These are phyloP conservation scores for Stylosanthes scabra DNA, from an alignment of 331 rosid genomes.

Conservation along the genomic window DNA sequence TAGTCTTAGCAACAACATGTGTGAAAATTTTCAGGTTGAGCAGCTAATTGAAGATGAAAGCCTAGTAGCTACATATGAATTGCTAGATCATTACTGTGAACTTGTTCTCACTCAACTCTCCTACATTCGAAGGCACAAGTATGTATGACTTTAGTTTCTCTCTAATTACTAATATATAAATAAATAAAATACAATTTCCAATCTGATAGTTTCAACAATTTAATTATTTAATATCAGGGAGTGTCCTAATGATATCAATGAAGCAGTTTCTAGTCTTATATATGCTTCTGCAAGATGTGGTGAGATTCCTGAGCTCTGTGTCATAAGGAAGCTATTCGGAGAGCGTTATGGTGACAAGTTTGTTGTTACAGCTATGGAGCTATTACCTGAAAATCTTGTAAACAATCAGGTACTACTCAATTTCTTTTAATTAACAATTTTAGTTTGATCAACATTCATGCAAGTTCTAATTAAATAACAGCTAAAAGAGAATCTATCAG, in stretches of 20 bases:
- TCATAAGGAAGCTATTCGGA: conserved; percentile 72
- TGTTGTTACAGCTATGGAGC: conserved; percentile 64
- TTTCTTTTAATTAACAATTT: neutral
- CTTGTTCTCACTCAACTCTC: conserved; percentile 55
- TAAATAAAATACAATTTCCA: neutral
- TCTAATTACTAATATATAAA: neutral
- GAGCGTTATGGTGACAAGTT: conserved; percentile 73
- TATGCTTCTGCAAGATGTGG: conserved; percentile 95
- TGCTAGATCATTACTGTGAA: conserved; percentile 65
- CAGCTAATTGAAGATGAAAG: conserved; percentile 63
- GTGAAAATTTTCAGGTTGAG: conserved; percentile 54
- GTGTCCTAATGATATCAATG: conserved; percentile 82
- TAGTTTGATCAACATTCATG: conserved; percentile 7
- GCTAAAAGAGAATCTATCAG: conserved; percentile 66
- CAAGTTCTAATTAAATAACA: conserved; percentile 39
- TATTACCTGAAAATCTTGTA: conserved; percentile 77
- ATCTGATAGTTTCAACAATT: neutral
- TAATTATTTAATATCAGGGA: conserved; percentile 59
- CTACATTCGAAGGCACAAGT: conserved; percentile 71
- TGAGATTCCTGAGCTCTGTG: conserved; percentile 81
- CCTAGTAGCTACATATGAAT: conserved; percentile 49
- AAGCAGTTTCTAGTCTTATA: conserved; percentile 85
- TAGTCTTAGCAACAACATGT: conserved; percentile 10
- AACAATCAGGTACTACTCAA: conserved; percentile 62
- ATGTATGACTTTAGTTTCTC: conserved; percentile 38